Base-by-base conservation (phyloP, 768 basidiomycete genomes). In the Tricholoma saponaceum region DNA sequence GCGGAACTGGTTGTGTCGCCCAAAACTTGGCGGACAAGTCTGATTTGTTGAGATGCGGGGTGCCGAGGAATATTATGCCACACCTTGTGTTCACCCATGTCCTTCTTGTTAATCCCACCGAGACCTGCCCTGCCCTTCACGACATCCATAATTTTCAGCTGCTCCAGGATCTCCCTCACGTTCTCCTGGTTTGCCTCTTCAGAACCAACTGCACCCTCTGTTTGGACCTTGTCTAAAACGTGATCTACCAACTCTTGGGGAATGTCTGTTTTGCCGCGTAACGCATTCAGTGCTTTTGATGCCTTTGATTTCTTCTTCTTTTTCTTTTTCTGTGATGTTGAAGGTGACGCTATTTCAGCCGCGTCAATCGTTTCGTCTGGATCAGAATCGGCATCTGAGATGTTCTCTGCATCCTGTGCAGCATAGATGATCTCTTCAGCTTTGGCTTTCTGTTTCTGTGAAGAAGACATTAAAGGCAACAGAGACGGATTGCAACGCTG, bases 1-100 rank as follows among this genome's bases (percentile, higher is more conserved):
- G 92, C n/a, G 93, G 90, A 6, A 99, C 97, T 3, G 97, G 97
- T 71, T 99, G 97, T 5, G 96, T 98, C 32, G 79, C 84, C 97
- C 97, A 98, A 74, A 99, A 99, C 95, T 93, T 65, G 22, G 58
- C 47, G 39, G 10, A 56, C 39, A 62, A 22, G n/a, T 28, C 32
- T 30, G 52, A 47, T 37, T 51, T 41, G 44, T 52, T 57, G 30
- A 59, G 41, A 51, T 22, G 56, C 53, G 5, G 12, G 52, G 53
- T 51, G 37, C 14, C 25, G 39, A 54, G 18, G 44, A 28, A 50
- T 13, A 6, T 23, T 13, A 51, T 16, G 26, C 69, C 78, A 54
- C 62, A 92, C 95, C 79, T 95, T 96, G 68, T 97, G 93, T 68
- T 89, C 87, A 47, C 91, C 92, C 67, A 89, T 82, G 61, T 89